Evolutionary conservation across 805 yeast species (phyloP).

Genomic region (Yarrowia keelungensis): DNA sequence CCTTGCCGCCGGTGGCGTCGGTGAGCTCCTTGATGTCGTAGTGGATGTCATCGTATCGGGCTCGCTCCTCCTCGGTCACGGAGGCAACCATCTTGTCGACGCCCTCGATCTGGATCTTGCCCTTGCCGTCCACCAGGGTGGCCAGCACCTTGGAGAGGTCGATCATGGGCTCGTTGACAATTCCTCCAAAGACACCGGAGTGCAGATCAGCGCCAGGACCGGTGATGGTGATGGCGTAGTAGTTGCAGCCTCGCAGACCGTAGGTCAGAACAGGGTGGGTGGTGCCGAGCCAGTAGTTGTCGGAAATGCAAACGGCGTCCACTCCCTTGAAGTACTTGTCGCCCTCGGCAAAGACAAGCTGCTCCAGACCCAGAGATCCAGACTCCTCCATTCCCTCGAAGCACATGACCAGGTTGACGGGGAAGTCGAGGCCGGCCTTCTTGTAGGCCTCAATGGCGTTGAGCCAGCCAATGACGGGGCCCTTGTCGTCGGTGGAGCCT

Average conservation of each 20-base stretch:
- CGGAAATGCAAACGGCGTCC: constrained; percentile 94
- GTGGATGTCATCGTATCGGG: constrained; percentile 83
- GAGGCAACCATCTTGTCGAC: constrained; percentile 95
- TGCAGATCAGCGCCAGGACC: constrained; percentile 99
- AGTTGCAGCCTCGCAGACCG: constrained; percentile 96
- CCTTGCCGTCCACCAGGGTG: constrained; percentile 77
- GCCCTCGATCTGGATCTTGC: constrained; percentile 87
- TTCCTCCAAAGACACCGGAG: constrained; percentile 97
- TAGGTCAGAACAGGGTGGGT: constrained; percentile 95
- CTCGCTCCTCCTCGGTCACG: constrained; percentile 77
- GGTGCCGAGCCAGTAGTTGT: constrained; percentile 98
- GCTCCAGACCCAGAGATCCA: constrained; percentile 92
- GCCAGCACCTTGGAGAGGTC: constrained; percentile 83
- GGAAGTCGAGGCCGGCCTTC: constrained; percentile 82
- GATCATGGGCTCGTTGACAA: constrained; percentile 96
- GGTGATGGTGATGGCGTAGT: constrained; percentile 78
- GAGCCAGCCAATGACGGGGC: constrained; percentile 97
- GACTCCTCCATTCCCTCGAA: constrained; percentile 99
- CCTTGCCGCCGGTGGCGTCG: constrained; percentile 85
- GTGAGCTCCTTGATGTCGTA: constrained; percentile 84
- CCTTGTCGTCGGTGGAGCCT: constrained; percentile 97
- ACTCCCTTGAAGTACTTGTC: constrained; percentile 80
- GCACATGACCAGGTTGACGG: constrained; percentile 90
- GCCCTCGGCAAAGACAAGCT: constrained; percentile 80
- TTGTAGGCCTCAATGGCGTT: constrained; percentile 90